Evolutionary conservation across 2,329 filamentous ascomycete genomes (phyloP), one percentile per base, ranked within the genome.

Genomic region (Mycosphaerella sp.): DNA sequence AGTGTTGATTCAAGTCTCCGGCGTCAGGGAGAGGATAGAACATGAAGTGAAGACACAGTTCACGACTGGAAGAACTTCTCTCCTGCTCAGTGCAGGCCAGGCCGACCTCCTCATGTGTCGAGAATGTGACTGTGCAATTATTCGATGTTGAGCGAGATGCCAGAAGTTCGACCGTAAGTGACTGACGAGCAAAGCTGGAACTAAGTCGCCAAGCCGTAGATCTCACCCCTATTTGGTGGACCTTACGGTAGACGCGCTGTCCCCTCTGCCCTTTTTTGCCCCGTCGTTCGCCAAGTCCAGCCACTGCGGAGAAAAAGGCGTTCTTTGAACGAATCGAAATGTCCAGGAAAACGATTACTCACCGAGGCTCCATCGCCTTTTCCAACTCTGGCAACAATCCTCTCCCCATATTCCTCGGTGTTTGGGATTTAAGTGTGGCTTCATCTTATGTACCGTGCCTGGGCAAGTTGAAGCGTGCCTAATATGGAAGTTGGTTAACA

Each of bases 121-220:
- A 21, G 21, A 21, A 21, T 4, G 6, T 21, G 6, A n/a, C 21
- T 21, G 4, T 21, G 6, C 21, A 21, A 21, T 4, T 21, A 21
- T 21, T 6, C 21, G 21, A 21, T 1, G 21, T 5, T 41, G 17
- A 40, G 30, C 40, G 37, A 21, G 32, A 46, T 7, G 41, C 32
- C 30, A 10, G 21, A n/a, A 27, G 9, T 42, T 12, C 28, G 12
- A 35, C 16, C 18, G 9, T 12, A n/a, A 37, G 27, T 17, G 10
- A 16, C 34, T 28, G 25, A 27, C n/a, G n/a, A n/a, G n/a, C n/a
- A n/a, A n/a, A 46, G 16, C 10, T 32, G n/a, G 43, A 16, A 43
- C 49, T 39, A 36, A 52, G 49, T 28, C 25, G 49, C 49, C 43
- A 21, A 52, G 49, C 36, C 17, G 49, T 37, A 52, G 49, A 52